phyloP scores from a whole-genome alignment of 2,329 filamentous ascomycete genomes.

The Alternaria arborescens region DNA sequence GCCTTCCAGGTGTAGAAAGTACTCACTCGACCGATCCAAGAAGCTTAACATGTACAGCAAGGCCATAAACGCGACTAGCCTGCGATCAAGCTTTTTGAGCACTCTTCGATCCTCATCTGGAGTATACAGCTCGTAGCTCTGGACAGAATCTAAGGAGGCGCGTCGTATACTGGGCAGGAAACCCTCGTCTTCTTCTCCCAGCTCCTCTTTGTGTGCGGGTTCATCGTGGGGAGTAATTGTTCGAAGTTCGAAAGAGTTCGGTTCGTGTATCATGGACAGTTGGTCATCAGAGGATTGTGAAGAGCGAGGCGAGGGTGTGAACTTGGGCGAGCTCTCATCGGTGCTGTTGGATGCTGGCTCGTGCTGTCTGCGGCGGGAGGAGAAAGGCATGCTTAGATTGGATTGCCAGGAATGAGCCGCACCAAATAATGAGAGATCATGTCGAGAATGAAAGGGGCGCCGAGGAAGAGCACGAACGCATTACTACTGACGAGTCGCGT shows the following conservation, averaged over 20 bases:
- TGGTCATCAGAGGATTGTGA: slow-evolving; percentile 24
- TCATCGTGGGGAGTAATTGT: slow-evolving; percentile 27
- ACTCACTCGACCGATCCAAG: slow-evolving; percentile 80
- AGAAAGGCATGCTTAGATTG: slow-evolving; percentile 23
- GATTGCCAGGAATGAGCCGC: background rate
- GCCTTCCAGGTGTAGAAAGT: slow-evolving; percentile 7
- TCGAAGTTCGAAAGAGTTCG: slow-evolving; percentile 38
- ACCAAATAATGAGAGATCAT: slow-evolving; percentile 3
- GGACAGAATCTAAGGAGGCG: slow-evolving; percentile 36
- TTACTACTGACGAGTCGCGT: background rate
- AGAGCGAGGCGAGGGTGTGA: slow-evolving; percentile 36
- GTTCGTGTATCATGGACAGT: slow-evolving; percentile 17
- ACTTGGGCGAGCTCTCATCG: slow-evolving; percentile 28
- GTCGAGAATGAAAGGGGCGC: background rate
- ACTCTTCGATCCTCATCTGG: slow-evolving; percentile 77
- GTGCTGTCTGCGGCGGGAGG: slow-evolving; percentile 23
- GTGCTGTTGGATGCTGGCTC: slow-evolving; percentile 31
- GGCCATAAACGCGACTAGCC: slow-evolving; percentile 81
- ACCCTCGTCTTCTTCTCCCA: slow-evolving; percentile 39
- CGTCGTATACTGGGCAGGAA: slow-evolving; percentile 28
- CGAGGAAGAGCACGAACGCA: slow-evolving; percentile 6
- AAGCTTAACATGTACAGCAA: slow-evolving; percentile 86
- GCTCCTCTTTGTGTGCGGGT: slow-evolving; percentile 11
- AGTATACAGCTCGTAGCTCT: slow-evolving; percentile 64
- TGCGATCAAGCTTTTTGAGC: slow-evolving; percentile 77